Conservation (phyloP, 768 basidiomycete genomes). For the Flagelloscypha sp. region DNA sequence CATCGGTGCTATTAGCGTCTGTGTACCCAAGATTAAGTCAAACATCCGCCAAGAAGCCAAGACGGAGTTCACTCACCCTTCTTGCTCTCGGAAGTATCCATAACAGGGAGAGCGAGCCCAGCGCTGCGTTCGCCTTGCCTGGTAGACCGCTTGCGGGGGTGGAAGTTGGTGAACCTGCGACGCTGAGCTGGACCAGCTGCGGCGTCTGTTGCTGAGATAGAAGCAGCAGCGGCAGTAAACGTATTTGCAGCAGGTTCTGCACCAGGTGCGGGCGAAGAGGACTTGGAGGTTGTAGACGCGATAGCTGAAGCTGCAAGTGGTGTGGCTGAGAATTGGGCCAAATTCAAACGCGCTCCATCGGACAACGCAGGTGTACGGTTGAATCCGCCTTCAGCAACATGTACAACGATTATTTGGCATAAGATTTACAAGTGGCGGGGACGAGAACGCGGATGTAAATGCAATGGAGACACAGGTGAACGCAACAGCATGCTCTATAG, state of each 20-base stretch:
- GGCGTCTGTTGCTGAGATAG: constrained; percentile 6
- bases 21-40: too few species aligned
- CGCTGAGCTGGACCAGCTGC: constrained; percentile 23
- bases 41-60: too few species aligned
- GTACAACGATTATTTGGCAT: too few species aligned
- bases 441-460: constrained; percentile 74
- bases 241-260: constrained; percentile 8
- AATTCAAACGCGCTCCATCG: constrained; percentile 71
- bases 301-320: constrained; percentile 15
- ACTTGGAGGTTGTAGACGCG: constrained; percentile 13
- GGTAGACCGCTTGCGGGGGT: constrained; percentile 50
- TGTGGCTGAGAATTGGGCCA: constrained; percentile 60
- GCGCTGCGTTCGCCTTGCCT: constrained; percentile 42
- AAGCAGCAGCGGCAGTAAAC: constrained; percentile 8
- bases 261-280: constrained; percentile 6
- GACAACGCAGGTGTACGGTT: constrained; percentile 64
- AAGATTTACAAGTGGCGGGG: too few species aligned
- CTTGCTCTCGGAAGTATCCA: too few species aligned
- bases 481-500: too few species aligned
- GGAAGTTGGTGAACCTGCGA: constrained; percentile 59
- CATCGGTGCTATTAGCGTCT: constrained; percentile 43
- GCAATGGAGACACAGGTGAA: too few species aligned
- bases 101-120: constrained; percentile 71
- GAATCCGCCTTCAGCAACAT: constrained; percentile 81
- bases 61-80: too few species aligned